phyloP scores from a whole-genome alignment of 257 asterid species.

The Lithospermum erythrorhizon region DNA sequence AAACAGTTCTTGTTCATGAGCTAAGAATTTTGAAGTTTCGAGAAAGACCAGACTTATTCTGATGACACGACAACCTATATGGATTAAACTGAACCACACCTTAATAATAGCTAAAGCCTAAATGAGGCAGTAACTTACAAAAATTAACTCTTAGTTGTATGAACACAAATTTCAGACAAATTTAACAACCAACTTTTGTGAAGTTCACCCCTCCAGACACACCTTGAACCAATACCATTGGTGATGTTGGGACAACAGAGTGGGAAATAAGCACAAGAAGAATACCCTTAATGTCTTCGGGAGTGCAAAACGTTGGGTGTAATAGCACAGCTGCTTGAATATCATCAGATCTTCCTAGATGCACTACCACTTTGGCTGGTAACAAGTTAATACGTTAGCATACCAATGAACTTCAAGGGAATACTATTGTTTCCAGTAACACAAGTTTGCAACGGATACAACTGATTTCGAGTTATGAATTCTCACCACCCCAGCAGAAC shows the following conservation, averaged over 20 bases:
- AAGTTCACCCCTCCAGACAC: too few relatives aligned
- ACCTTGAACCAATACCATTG: neutral
- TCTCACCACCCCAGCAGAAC: slow-evolving; percentile 57
- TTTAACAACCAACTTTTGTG: too few relatives aligned
- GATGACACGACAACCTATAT: too few relatives aligned
- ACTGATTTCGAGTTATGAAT: neutral
- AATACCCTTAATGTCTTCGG: slow-evolving; percentile 46
- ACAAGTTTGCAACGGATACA: neutral
- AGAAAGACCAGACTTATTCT: too few relatives aligned
- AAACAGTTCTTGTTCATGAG: too few relatives aligned
- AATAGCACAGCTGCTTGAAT: slow-evolving; percentile 48
- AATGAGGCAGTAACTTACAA: too few relatives aligned
- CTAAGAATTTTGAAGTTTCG: too few relatives aligned
- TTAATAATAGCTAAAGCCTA: too few relatives aligned
- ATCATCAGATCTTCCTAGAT: slow-evolving; percentile 26
- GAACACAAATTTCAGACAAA: too few relatives aligned
- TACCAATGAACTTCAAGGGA: neutral
- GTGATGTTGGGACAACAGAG: neutral
- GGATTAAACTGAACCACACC: too few relatives aligned
- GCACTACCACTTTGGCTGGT: slow-evolving; percentile 50
- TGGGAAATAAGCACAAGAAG: too few relatives aligned
- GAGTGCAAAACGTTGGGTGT: slow-evolving; percentile 40
- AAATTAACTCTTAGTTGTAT: too few relatives aligned
- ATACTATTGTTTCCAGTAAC: neutral
- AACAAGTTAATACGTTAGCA: slow-evolving; percentile 1